Evolutionary conservation across 2,329 filamentous ascomycete species (phyloP).

Genomic region (Cladosporium sp.): DNA sequence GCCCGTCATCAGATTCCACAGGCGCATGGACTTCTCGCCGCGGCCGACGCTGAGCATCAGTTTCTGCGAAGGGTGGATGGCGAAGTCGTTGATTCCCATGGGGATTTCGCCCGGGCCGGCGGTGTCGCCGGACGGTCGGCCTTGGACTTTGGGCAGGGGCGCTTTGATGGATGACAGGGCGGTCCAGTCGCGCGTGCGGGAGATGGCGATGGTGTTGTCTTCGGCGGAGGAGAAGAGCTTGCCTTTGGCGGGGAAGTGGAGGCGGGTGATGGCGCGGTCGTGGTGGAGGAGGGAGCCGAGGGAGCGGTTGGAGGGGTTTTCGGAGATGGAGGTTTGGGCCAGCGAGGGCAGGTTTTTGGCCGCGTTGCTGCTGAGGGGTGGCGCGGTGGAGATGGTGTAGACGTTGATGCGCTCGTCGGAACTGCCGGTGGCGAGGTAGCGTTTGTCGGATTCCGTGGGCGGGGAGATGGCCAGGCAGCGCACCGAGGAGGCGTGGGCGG

Average conservation of each 20-base stretch:
- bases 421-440: slow-evolving; percentile 84
- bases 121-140: slow-evolving; percentile 85
- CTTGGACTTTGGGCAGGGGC: slow-evolving; percentile 74
- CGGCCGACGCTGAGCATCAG: slow-evolving; percentile 90
- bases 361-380: slow-evolving; percentile 56
- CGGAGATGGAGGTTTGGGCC: slow-evolving; percentile 67
- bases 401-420: slow-evolving; percentile 95
- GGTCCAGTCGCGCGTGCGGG: slow-evolving; percentile 83
- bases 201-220: slow-evolving; percentile 87
- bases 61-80: slow-evolving; percentile 94
- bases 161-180: slow-evolving; percentile 84
- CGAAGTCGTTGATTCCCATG: slow-evolving; percentile 90
- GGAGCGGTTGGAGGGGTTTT: slow-evolving; percentile 84
- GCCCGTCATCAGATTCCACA: slow-evolving; percentile 96
- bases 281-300: slow-evolving; percentile 86
- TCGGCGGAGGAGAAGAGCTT: slow-evolving; percentile 87
- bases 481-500: slow-evolving; percentile 85
- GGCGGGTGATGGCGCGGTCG: slow-evolving; percentile 70
- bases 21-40: slow-evolving; percentile 83
- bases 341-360: slow-evolving; percentile 53
- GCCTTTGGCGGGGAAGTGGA: slow-evolving; percentile 77
- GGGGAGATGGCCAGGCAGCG: slow-evolving; percentile 82
- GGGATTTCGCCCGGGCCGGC: slow-evolving; percentile 75
- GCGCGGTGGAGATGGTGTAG: slow-evolving; percentile 70
- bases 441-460: slow-evolving; percentile 57